Conservation (phyloP, 352 stramenopile species). For the Pythium coloratum region DNA sequence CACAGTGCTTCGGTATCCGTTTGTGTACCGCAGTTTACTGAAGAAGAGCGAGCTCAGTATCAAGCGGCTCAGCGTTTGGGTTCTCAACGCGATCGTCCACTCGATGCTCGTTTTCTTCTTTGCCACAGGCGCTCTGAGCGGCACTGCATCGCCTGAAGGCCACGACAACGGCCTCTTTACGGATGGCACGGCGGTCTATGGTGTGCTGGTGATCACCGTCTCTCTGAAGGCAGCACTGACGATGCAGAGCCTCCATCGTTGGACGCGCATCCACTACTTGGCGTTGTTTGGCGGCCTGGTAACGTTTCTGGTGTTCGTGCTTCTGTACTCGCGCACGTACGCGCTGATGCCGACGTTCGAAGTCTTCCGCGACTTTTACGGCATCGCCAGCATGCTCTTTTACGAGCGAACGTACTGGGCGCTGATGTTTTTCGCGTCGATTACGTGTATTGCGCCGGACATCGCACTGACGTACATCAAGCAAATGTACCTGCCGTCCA, state of each 20-base stretch:
- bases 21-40: constrained; percentile 76
- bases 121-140: constrained; percentile 40
- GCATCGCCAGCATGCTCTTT: constrained; percentile 63
- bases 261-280: constrained; percentile 72
- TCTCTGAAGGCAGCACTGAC: constrained; percentile 68
- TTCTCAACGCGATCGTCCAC: constrained; percentile 74
- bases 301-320: constrained; percentile 72
- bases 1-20: constrained; percentile 71
- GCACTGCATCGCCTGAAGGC: constrained; percentile 41
- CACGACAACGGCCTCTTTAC: constrained; percentile 68
- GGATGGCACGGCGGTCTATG: constrained; percentile 77
- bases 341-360: constrained; percentile 60
- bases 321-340: constrained; percentile 65
- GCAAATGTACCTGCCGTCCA: constrained; percentile 84
- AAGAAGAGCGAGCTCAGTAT: constrained; percentile 66
- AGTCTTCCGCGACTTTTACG: constrained; percentile 77
- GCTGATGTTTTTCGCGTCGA: constrained; percentile 58
- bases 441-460: constrained; percentile 64
- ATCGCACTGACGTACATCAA: constrained; percentile 72
- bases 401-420: constrained; percentile 57
- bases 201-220: constrained; percentile 72
- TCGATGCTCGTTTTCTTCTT: constrained; percentile 77
- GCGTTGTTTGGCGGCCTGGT: constrained; percentile 66
- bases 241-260: constrained; percentile 78
- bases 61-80: constrained; percentile 56